phyloP scores from a whole-genome alignment of 768 basidiomycete species.

The Lactifluus hygrophoroides region DNA sequence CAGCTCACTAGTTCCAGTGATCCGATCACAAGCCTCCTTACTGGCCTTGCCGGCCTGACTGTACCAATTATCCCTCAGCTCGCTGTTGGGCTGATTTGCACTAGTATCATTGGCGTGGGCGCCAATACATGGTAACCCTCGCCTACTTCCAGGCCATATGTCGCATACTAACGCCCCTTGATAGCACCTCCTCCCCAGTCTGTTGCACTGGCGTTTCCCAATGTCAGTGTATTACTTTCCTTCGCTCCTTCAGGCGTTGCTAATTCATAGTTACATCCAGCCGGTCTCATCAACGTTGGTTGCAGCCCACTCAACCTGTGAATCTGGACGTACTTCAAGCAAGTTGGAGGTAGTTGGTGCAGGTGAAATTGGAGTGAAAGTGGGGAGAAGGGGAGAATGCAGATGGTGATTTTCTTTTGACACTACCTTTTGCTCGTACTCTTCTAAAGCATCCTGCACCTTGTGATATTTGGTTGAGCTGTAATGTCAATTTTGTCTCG shows the following conservation, averaged over 20 bases:
- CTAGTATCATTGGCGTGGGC: neutral
- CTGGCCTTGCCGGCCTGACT: neutral
- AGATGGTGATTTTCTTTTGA: neutral
- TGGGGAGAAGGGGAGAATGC: no score
- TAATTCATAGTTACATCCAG: neutral
- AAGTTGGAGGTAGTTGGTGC: no score
- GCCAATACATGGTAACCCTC: neutral
- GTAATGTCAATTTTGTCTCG: no score
- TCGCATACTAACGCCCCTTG: neutral
- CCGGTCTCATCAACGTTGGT: slow-evolving; percentile 34
- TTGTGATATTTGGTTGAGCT: no score
- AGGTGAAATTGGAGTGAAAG: no score
- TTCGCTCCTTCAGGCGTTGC: neutral
- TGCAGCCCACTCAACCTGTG: slow-evolving; percentile 59
- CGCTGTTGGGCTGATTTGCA: neutral
- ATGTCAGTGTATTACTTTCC: neutral
- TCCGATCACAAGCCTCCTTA: neutral
- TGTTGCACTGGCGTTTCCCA: neutral
- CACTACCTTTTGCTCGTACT: no score
- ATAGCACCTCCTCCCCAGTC: neutral
- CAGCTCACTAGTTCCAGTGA: neutral
- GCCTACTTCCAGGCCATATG: neutral
- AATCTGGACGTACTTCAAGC: slow-evolving; percentile 23
- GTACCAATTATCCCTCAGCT: no score
- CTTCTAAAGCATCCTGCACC: no score